Percentiles rank a stretch among this genome's conserved stretches.
Conservation (phyloP, 352 stramenopile genomes). For the Elongisporangium prolatum region DNA sequence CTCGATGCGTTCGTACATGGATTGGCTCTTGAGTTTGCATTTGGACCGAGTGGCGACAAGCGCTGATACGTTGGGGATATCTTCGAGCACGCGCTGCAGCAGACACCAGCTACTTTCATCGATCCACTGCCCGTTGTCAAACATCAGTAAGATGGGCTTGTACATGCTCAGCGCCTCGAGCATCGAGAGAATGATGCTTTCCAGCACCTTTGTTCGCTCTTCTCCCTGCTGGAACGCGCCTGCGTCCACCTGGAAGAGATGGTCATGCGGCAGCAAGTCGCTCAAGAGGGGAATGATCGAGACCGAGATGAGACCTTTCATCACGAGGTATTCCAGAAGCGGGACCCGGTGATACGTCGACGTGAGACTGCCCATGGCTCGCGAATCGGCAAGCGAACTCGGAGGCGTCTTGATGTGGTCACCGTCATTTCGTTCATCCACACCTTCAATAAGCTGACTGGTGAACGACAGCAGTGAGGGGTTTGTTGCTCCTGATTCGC, state of each 20-base stretch:
- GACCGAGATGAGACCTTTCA: conserved; percentile 34
- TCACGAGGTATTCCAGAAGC: conserved; percentile 53
- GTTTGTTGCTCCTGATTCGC: no score
- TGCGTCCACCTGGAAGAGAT: conserved; percentile 15
- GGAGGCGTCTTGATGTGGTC: not conserved
- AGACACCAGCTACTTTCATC: conserved; percentile 57
- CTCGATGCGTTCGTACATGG: conserved; percentile 36
- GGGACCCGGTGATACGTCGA: conserved; percentile 31
- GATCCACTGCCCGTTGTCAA: conserved; percentile 79
- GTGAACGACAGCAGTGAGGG: not conserved
- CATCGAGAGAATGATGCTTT: conserved; percentile 51
- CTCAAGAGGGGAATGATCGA: conserved; percentile 41
- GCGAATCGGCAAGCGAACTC: not conserved
- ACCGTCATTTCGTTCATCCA: not conserved
- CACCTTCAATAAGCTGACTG: not conserved
- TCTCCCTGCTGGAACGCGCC: conserved; percentile 29
- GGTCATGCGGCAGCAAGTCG: conserved; percentile 44
- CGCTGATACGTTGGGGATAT: conserved; percentile 52
- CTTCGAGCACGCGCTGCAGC: conserved; percentile 47
- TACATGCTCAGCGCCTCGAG: conserved; percentile 39
- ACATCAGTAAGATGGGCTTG: conserved; percentile 62
- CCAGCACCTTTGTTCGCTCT: conserved; percentile 38
- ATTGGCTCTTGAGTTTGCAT: conserved; percentile 4
- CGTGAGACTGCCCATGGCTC: conserved; percentile 7
- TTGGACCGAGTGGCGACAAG: conserved; percentile 39